A percentile compares a stretch with the other conserved stretches of the same genome.
Evolutionary conservation across 148 eudicot species (phyloP).

Genomic region (Fagopyrum tataricum): DNA sequence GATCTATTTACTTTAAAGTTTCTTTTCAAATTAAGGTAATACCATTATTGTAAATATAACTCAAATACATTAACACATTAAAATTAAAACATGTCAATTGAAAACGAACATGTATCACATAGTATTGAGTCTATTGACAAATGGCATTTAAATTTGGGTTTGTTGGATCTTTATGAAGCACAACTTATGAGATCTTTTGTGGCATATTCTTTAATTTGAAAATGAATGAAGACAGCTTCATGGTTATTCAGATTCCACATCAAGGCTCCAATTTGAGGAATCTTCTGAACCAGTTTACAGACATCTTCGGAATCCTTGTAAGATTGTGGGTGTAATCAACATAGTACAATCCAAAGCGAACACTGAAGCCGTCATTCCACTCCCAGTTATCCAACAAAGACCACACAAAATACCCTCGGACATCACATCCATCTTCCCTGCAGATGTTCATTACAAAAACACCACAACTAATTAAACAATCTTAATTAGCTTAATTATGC

Average conservation of each 20-base stretch:
- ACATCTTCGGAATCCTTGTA: slow-evolving; percentile 80
- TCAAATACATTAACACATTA: too few relatives aligned
- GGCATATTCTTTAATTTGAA: background rate
- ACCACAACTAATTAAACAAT: background rate
- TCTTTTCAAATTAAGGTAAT: too few relatives aligned
- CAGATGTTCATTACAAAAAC: background rate
- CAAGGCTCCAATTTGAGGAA: slow-evolving; percentile 21
- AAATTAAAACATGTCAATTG: too few relatives aligned
- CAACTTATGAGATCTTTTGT: background rate
- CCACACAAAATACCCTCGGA: slow-evolving; percentile 88
- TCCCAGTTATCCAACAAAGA: slow-evolving; percentile 98
- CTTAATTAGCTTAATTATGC: background rate
- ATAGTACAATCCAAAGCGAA: slow-evolving; percentile 76
- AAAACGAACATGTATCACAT: too few relatives aligned
- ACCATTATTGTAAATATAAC: too few relatives aligned
- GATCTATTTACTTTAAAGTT: too few relatives aligned
- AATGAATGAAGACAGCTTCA: background rate
- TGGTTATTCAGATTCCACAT: slow-evolving; percentile 8
- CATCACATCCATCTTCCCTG: slow-evolving; percentile 79
- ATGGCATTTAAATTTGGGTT: too few relatives aligned
- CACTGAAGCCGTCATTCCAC: slow-evolving; percentile 76
- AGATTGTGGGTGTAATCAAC: slow-evolving; percentile 83
- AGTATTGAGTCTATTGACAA: too few relatives aligned
- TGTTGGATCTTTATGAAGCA: background rate
- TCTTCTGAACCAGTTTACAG: slow-evolving; percentile 69